Evolutionary conservation across 768 basidiomycete species (phyloP), one percentile per base, ranked within the genome.

Genomic region (Galerina sulciceps): DNA sequence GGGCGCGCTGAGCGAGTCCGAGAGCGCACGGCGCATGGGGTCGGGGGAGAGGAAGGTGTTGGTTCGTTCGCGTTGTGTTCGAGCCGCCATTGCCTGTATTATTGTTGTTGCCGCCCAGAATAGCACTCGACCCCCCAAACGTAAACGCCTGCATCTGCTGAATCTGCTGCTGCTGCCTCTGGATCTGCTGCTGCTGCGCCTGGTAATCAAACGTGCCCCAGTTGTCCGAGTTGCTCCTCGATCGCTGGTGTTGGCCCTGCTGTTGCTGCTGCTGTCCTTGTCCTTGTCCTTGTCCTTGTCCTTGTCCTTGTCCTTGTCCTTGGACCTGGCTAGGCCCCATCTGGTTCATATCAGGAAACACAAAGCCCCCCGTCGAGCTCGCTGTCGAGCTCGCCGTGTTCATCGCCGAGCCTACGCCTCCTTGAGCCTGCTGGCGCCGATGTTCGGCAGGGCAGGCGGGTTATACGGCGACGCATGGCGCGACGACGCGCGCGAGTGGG

Each of bases 181-280:
- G 61, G n/a, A 51, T 48, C 13, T 43, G 35, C 15, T 42, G 49
- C 42, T 51, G 49, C 57, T 58, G 55, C 38, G 57, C 55, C 36
- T 58, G 57, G 36, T 58, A 58, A 43, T 58, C 50, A 46, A 37
- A 52, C n/a, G 49, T n/a, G 13, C 54, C 55, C 63, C 63, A 64
- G 31, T 84, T 81, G 45, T 89, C 88, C 1, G 85, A 85, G 64
- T 87, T 83, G 71, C 85, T 86, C 52, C 88, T 77, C 20, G 75
- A 72, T 36, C 86, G 79, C 41, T 20, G 48, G 6, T 38, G n/a
- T n/a, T n/a, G n/a, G n/a, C n/a, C n/a, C n/a, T n/a, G 35, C 2
- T 55, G 38, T 52, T 68, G n/a, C 57, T 71, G 38, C 58, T 65
- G 6, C 62, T 67, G 58, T 52, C 67, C 17, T 65, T 67, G 18